phyloP scores from a whole-genome alignment of 2,329 filamentous ascomycete genomes.

The Gaeumannomyces tritici region DNA sequence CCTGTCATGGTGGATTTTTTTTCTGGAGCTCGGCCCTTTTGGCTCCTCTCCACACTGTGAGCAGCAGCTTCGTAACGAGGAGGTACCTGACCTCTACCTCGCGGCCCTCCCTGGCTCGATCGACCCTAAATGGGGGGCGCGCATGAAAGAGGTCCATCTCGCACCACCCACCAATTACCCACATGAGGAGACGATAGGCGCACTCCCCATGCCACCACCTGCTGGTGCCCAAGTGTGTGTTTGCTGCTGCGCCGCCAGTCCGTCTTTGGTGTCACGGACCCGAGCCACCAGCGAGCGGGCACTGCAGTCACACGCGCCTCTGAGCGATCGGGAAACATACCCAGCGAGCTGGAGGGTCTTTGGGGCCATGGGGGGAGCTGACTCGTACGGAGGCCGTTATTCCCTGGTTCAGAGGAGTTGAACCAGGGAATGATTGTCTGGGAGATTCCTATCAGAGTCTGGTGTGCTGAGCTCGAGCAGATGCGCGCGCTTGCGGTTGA shows the following conservation, averaged over 20 bases:
- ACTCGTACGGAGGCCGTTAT: neutral
- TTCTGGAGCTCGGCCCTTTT: no score
- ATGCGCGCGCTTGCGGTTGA: no score
- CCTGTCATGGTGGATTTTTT: no score
- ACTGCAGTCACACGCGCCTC: neutral
- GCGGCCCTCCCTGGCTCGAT: neutral
- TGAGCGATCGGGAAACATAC: neutral
- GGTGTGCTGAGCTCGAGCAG: neutral
- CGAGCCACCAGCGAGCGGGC: neutral
- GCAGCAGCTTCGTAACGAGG: slow-evolving; percentile 8
- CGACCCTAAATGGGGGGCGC: neutral
- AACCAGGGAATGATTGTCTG: neutral
- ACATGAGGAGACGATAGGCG: neutral
- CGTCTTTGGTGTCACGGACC: neutral
- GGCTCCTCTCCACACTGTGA: neutral
- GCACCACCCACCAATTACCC: neutral
- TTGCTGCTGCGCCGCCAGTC: neutral
- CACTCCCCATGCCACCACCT: neutral
- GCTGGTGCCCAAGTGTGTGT: neutral
- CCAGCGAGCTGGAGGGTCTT: no score
- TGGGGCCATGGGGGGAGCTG: neutral
- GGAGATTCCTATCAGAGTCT: no score
- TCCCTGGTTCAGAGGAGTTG: neutral
- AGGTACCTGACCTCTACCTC: slow-evolving; percentile 7
- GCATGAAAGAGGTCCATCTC: neutral